Conservation (phyloP, 441 rosid genomes). For the Brassica hybrid region DNA sequence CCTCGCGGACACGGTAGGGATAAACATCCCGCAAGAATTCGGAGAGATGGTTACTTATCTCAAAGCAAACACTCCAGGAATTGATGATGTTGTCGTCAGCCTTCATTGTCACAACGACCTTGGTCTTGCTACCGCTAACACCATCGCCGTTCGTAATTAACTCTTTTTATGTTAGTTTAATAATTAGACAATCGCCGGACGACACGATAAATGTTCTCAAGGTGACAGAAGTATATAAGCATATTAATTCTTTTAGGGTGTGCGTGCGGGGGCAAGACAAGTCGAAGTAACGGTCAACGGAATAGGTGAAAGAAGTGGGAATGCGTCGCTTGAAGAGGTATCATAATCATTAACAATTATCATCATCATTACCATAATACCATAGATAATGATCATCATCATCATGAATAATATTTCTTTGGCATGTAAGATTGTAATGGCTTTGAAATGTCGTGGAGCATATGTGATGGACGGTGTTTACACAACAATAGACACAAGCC, state of each 20-base stretch:
- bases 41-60: not conserved
- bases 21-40: not conserved
- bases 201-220: not conserved
- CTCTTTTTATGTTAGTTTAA: not conserved
- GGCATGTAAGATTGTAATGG: slow-evolving; percentile 69
- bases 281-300: slow-evolving; percentile 22
- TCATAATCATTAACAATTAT: not conserved
- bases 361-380: not conserved
- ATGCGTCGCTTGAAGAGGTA: slow-evolving; percentile 39
- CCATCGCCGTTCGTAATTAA: not conserved
- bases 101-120: slow-evolving; percentile 11
- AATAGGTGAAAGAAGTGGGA: slow-evolving; percentile 42
- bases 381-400: not conserved
- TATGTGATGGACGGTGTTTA: slow-evolving; percentile 66
- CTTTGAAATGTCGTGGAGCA: slow-evolving; percentile 78
- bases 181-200: not conserved
- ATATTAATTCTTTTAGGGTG: not conserved
- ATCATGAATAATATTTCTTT: not conserved
- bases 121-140: not conserved
- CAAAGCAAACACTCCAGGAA: slow-evolving; percentile 3
- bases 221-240: not conserved
- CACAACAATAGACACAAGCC: slow-evolving; percentile 67
- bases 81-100: slow-evolving; percentile 3
- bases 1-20: slow-evolving; percentile 5
- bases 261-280: slow-evolving; percentile 6